phyloP scores from a whole-genome alignment of 768 basidiomycete species.

The Rhodotorula babjevae region DNA sequence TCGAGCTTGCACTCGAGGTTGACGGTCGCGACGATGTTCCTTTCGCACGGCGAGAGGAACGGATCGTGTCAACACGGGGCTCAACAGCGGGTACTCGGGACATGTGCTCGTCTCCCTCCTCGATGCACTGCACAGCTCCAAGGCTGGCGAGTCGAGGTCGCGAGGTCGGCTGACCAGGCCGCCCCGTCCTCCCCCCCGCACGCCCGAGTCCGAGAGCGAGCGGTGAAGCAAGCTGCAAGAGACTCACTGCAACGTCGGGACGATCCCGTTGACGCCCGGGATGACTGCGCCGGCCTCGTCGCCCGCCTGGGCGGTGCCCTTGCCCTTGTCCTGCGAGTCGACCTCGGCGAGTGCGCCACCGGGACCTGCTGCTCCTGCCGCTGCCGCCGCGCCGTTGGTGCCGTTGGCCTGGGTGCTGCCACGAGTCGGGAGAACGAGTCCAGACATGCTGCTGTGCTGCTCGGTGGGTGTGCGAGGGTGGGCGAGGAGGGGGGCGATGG shows the following conservation, averaged over 20 bases:
- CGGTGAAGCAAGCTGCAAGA: constrained; percentile 4
- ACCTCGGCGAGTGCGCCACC: not conserved
- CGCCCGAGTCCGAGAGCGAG: not conserved
- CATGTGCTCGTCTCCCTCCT: no score
- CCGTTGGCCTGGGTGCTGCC: not conserved
- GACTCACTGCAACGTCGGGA: constrained; percentile 84
- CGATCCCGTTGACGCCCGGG: constrained; percentile 68
- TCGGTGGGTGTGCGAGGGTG: not conserved
- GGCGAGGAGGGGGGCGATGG: not conserved
- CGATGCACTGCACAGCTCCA: no score
- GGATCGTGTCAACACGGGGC: not conserved
- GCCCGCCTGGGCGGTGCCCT: not conserved
- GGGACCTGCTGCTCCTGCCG: not conserved
- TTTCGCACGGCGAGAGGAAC: constrained; percentile 7
- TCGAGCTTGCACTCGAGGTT: constrained; percentile 95
- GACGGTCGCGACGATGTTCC: constrained; percentile 96
- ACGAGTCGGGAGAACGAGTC: constrained; percentile 22
- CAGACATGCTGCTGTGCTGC: constrained; percentile 13
- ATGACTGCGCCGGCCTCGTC: constrained; percentile 32
- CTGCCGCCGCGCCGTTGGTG: not conserved
- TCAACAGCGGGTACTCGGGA: not conserved
- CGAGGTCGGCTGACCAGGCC: not conserved
- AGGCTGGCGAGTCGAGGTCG: no score
- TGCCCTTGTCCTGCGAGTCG: constrained; percentile 15
- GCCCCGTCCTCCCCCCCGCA: not conserved